Evolutionary conservation across 2,329 filamentous ascomycete genomes (phyloP), one percentile per base, ranked within the genome.

Genomic region (Pezicula radicicola): DNA sequence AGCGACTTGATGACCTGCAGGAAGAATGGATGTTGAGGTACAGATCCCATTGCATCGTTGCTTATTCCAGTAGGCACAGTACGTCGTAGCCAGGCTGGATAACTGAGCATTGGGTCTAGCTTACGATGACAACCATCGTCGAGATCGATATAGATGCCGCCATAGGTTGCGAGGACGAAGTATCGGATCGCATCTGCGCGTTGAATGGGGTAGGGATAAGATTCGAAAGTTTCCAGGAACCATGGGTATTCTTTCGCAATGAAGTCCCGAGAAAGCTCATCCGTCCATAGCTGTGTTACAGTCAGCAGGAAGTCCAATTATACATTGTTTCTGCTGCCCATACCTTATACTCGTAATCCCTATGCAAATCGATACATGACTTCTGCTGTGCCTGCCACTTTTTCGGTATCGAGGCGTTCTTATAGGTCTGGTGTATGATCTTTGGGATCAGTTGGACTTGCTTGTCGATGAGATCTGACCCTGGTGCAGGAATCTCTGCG

Each of bases 101-200:
- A 89, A 47, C 77, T 75, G 51, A 87, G 80, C 13, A 88, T 77
- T 49, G 85, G 84, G 62, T 89, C 86, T 10, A 69, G 63, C 25
- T 58, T 58, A 13, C 66, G 58, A 28, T 64, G 63, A 54, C 66
- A 69, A 12, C 65, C 65, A 50, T 68, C 65, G 68, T 94, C 89
- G 45, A 93, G 72, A 64, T 94, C 89, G 60, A 93, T 84, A 69
- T 93, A 93, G 51, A 91, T 84, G 39, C 89, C 89, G 50, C 89
- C 89, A 65, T 83, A 92, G 68, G 89, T 82, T 49, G 84, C 78
- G 30, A 94, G 76, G 18, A 91, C 77, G 66, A 93, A 92, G 72
- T 93, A 93, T 47, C 89, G 81, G 61, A 93, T 88, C 5, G 87
- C 77, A 64, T 93, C 89, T 51, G 88, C 87, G 55, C 88, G 81